Conservation (phyloP, 352 stramenopile genomes). For the Pythium vanterpoolii region DNA sequence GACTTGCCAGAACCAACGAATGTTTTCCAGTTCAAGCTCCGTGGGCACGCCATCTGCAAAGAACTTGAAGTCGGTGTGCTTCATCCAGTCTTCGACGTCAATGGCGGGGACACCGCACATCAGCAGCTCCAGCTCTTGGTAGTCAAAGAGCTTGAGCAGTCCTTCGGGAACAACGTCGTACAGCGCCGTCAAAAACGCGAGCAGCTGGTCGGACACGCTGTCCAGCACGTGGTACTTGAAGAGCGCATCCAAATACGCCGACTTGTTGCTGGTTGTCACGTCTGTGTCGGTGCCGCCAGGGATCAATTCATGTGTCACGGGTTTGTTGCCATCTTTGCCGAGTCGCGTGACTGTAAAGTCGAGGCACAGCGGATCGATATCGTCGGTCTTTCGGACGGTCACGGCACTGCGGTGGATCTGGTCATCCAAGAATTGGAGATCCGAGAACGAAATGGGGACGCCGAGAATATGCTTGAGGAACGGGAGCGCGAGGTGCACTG, state of each 20-base stretch:
- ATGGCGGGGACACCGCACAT: conserved; percentile 92
- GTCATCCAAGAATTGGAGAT: conserved; percentile 88
- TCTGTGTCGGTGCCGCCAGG: conserved; percentile 86
- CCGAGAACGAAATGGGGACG: conserved; percentile 84
- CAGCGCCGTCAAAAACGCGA: conserved; percentile 86
- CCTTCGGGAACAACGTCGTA: conserved; percentile 97
- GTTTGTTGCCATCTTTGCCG: conserved; percentile 34
- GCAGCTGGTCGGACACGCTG: conserved; percentile 89
- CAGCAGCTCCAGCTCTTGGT: conserved; percentile 97
- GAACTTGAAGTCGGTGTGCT: conserved; percentile 79
- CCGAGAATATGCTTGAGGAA: conserved; percentile 89
- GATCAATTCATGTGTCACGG: conserved; percentile 87
- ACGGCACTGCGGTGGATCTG: conserved; percentile 74
- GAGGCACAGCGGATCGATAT: conserved; percentile 72
- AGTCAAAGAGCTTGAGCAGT: conserved; percentile 97
- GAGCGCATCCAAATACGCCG: conserved; percentile 90
- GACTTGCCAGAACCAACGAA: conserved; percentile 98
- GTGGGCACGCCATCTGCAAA: conserved; percentile 63
- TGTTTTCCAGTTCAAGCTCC: conserved; percentile 83
- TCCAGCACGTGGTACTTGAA: conserved; percentile 97
- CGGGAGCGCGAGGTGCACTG: conserved; percentile 72
- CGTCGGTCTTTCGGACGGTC: conserved; percentile 65
- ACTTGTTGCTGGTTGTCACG: conserved; percentile 95
- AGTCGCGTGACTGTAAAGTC: conserved; percentile 77
- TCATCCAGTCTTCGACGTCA: conserved; percentile 77